Conservation (phyloP, 1,139 yeast species). For the Groenewaldozyma sp. region DNA sequence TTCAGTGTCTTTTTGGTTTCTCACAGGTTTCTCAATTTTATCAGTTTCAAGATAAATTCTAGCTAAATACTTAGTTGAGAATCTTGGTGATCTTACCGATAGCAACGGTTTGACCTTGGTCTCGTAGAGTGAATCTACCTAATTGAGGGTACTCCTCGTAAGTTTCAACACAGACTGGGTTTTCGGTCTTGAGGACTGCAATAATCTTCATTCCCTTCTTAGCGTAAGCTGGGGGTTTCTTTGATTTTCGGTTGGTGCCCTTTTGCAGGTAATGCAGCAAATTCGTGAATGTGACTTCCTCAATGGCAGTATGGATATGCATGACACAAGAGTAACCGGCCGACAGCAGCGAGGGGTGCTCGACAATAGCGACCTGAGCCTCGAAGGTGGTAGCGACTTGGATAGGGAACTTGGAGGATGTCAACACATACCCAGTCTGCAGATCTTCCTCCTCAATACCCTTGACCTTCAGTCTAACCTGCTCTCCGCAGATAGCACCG, state of each 20-base stretch:
- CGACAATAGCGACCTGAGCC: conserved; percentile 96
- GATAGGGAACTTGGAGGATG: conserved; percentile 80
- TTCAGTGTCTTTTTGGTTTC: not conserved
- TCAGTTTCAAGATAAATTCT: not conserved
- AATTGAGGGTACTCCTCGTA: conserved; percentile 87
- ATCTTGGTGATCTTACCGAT: conserved; percentile 77
- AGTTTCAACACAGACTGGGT: conserved; percentile 88
- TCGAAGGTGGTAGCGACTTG: conserved; percentile 84
- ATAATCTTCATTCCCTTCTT: conserved; percentile 98
- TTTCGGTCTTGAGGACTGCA: conserved; percentile 77
- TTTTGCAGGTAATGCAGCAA: conserved; percentile 89
- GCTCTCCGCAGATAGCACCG: conserved; percentile 91
- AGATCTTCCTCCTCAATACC: conserved; percentile 98
- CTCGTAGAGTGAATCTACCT: conserved; percentile 97
- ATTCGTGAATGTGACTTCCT: conserved; percentile 77
- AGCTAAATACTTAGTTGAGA: conserved; percentile 18
- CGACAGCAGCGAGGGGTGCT: conserved; percentile 84
- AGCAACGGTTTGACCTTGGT: conserved; percentile 96
- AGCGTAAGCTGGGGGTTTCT: conserved; percentile 97
- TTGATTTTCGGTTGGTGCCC: conserved; percentile 93
- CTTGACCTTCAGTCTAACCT: conserved; percentile 82
- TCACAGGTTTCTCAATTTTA: not conserved
- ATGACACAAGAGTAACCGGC: conserved; percentile 96
- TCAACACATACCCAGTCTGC: conserved; percentile 81
- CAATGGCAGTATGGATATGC: conserved; percentile 98